Base-by-base conservation (phyloP, 495 filamentous ascomycete species). In the Penicillium cosmopolitanum region DNA sequence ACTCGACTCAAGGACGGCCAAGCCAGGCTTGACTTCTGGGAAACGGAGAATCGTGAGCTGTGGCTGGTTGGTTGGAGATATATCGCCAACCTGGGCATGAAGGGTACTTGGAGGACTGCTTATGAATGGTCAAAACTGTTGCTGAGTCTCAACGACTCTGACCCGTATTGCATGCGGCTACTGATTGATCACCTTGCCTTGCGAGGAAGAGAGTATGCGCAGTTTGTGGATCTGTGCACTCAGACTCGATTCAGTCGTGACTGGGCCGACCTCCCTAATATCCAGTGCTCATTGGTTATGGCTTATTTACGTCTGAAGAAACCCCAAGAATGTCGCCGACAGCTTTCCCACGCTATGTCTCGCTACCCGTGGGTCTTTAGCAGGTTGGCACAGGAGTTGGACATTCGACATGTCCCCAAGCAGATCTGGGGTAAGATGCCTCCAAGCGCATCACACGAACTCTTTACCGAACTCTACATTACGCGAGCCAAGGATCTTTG, bases 61-160 rank as follows among this genome's bases (percentile, higher is more conserved):
- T 97, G 87, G 86, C 85, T 97, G 46, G 89, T 92, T 21, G 87
- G 84, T n/a, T 95, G 88, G 81, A 85, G 93, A 61, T 96, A 96
- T 62, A 87, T 97, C 65, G 83, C 80, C 54, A 91, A 90, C 58
- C 80, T 98, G 10, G 82, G 88, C 10, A 88, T 90, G 82, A 92
- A 95, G 65, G 92, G 93, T n/a, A 97, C 93, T 13, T 96, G 90
- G 81, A 83, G 92, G 31, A 98, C 95, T 1, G 90, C 91, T 0
- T 88, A 92, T 48, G 96, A 98, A 72, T 99, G 93, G 92, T 83
- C 88, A 6, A 96, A 96, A 72, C 75, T 98, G 9, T 72, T 96
- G 9, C 77, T 97, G 1, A 84, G 86, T 58, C 72, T 99, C 51
- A 85, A 90, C 63, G 85, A 86, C n/a, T 78, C 73, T 0, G 95